A percentile compares a stretch with the other conserved stretches of the same genome.
Conservation (phyloP, 176 grass and related monocot genomes). For the Phragmites australis region DNA sequence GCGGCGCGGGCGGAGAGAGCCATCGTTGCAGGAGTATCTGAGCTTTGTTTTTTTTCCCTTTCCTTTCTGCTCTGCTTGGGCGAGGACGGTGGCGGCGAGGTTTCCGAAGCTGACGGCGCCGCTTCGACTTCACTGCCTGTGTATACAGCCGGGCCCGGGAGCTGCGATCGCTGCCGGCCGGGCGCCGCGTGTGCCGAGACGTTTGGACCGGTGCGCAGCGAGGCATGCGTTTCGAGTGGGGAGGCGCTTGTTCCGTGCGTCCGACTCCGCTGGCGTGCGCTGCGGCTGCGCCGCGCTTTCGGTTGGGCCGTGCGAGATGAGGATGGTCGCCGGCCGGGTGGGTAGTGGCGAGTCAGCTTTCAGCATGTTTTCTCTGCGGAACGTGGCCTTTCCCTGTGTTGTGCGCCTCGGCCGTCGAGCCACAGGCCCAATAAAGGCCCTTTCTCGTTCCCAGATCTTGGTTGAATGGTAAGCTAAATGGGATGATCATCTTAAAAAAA, state of each 20-base stretch:
- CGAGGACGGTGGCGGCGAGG: constrained; percentile 11
- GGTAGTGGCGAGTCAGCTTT: background rate
- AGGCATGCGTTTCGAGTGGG: background rate
- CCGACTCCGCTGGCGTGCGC: constrained; percentile 5
- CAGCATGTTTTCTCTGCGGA: background rate
- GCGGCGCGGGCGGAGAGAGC: background rate
- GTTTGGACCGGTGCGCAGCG: constrained; percentile 19
- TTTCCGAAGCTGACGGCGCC: background rate
- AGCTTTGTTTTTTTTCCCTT: background rate
- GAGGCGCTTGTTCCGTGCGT: background rate
- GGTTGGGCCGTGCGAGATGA: background rate
- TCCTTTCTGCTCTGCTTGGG: background rate
- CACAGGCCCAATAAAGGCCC: too few species aligned
- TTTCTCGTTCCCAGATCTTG: too few species aligned
- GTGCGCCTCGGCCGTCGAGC: too few species aligned
- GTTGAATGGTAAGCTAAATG: too few species aligned
- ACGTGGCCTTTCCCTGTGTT: too few species aligned
- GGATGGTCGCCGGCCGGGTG: too few species aligned
- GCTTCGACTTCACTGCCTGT: background rate
- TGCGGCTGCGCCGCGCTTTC: background rate
- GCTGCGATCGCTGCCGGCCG: background rate
- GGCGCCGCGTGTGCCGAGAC: constrained; percentile 18
- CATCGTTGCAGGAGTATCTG: constrained; percentile 19
- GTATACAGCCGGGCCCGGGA: too few species aligned
- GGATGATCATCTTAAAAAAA: too few species aligned